These are phyloP conservation scores for Manihot esculenta DNA, from an alignment of 441 rosid genomes.

Conservation along the genomic window DNA sequence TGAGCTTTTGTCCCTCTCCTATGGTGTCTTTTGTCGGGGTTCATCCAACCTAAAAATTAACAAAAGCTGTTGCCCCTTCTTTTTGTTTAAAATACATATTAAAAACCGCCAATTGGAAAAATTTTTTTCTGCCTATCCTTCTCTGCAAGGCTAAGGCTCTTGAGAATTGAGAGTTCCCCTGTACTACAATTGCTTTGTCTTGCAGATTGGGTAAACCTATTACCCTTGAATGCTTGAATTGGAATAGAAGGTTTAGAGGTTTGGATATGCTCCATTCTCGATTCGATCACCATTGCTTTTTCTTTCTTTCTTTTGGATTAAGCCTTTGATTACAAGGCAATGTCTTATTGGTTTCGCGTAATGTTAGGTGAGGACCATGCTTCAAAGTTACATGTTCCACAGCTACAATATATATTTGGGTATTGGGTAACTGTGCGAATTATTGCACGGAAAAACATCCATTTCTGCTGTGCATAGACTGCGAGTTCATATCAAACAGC, in stretches of 20 bases:
- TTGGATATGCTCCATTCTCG: conserved; percentile 5
- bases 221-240: conserved; percentile 56
- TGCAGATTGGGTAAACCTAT: conserved; percentile 37
- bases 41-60: conserved; percentile 12
- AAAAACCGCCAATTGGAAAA: background rate
- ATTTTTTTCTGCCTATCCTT: conserved; percentile 7
- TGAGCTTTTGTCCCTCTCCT: conserved; percentile 16
- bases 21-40: conserved; percentile 28
- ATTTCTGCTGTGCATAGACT: background rate
- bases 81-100: background rate
- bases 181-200: conserved; percentile 50
- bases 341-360: background rate
- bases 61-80: background rate
- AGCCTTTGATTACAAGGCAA: conserved; percentile 38
- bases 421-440: background rate
- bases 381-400: background rate
- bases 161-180: conserved; percentile 17
- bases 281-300: background rate
- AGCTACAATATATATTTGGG: background rate
- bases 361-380: conserved; percentile 29
- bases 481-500: background rate
- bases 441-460: background rate
- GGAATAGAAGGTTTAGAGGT: conserved; percentile 47
- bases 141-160: conserved; percentile 22
- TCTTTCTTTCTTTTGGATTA: background rate